These are phyloP conservation scores for Oemleria cerasiformis DNA, from an alignment of 306 rosid species.

Conservation along the genomic window DNA sequence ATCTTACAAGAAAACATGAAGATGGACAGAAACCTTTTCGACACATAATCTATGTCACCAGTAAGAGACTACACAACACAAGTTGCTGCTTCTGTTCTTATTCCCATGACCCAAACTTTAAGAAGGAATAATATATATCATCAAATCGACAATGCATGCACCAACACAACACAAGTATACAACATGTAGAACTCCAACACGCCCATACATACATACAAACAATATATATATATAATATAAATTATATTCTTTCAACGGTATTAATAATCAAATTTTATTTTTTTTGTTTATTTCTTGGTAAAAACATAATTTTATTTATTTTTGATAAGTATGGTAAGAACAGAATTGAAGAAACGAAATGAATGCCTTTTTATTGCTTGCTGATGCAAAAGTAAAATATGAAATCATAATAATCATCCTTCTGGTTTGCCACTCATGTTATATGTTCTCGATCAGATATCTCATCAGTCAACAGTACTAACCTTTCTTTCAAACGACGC, in stretches of 20 bases:
- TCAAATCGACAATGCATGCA: neutral
- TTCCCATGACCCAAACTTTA: neutral
- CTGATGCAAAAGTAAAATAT: neutral
- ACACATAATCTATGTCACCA: neutral
- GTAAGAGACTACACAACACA: neutral
- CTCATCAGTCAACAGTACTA: too few relatives aligned
- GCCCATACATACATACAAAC: too few relatives aligned
- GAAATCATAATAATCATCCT: neutral
- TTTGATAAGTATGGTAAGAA: neutral
- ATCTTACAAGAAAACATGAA: neutral
- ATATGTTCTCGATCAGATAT: too few relatives aligned
- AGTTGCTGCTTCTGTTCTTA: neutral
- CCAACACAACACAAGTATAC: neutral
- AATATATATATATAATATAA: too few relatives aligned
- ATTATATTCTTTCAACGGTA: neutral
- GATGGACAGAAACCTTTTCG: neutral
- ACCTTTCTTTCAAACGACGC: too few relatives aligned
- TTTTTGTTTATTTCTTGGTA: neutral
- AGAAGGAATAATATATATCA: neutral
- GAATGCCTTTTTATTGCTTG: neutral
- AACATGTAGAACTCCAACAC: too few relatives aligned
- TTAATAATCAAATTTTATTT: neutral
- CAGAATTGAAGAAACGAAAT: too few relatives aligned
- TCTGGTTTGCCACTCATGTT: neutral
- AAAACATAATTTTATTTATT: too few relatives aligned